A percentile compares a stretch with the other conserved stretches of the same genome.
Evolutionary conservation across 805 yeast genomes (phyloP).

Genomic region (Kluyveromyces nonfermentans): DNA sequence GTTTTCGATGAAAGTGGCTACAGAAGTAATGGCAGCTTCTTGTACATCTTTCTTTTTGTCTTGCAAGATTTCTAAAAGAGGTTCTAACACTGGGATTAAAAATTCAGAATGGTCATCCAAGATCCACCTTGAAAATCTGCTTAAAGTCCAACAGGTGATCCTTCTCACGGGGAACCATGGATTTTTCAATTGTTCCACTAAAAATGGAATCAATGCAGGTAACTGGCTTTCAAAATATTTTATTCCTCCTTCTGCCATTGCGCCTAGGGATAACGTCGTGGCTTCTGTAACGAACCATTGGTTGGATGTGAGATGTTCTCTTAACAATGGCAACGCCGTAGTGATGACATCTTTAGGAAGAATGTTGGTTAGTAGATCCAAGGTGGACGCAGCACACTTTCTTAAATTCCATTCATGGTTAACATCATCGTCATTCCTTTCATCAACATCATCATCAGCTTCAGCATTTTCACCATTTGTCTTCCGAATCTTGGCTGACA

Average conservation of each 20-base stretch:
- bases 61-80: constrained; percentile 63
- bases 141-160: constrained; percentile 91
- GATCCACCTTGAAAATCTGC: constrained; percentile 79
- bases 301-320: constrained; percentile 54
- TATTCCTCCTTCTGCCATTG: constrained; percentile 82
- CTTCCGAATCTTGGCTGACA: constrained; percentile 56
- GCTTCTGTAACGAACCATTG: constrained; percentile 93
- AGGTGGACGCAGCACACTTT: constrained; percentile 89
- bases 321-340: constrained; percentile 63
- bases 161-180: constrained; percentile 78
- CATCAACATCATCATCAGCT: constrained; percentile 58
- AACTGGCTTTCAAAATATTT: constrained; percentile 61
- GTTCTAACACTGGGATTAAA: constrained; percentile 67
- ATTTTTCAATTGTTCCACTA: constrained; percentile 72
- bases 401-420: constrained; percentile 82
- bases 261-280: constrained; percentile 89
- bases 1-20: constrained; percentile 73
- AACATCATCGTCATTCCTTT: constrained; percentile 47
- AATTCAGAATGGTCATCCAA: constrained; percentile 60
- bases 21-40: constrained; percentile 83
- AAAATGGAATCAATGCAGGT: constrained; percentile 74
- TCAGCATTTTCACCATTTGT: constrained; percentile 40
- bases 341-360: constrained; percentile 60
- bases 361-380: constrained; percentile 67
- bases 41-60: constrained; percentile 91